Conservation (phyloP, 2,329 filamentous ascomycete genomes). For the Aspergillus unguis region DNA sequence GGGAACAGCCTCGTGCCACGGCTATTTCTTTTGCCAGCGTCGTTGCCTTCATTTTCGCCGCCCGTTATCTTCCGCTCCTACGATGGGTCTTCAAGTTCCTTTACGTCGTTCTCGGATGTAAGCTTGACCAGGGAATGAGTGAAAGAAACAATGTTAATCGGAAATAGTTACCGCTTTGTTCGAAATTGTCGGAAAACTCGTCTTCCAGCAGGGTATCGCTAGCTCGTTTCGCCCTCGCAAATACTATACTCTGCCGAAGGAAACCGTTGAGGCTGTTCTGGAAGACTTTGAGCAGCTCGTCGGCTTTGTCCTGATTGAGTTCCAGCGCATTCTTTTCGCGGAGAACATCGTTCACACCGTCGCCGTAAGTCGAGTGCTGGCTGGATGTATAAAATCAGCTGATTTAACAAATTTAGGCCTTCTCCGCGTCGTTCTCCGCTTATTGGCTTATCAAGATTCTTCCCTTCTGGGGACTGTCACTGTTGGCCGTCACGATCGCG, state of each 20-base stretch:
- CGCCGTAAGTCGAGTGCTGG: conserved; percentile 46
- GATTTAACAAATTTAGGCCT: conserved; percentile 47
- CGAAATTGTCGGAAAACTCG: conserved; percentile 55
- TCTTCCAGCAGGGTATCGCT: conserved; percentile 57
- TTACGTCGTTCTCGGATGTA: conserved; percentile 58
- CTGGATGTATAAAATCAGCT: not conserved
- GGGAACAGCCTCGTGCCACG: conserved; percentile 64
- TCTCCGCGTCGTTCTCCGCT: conserved; percentile 55
- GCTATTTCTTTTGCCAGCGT: conserved; percentile 57
- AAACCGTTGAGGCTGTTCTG: conserved; percentile 58
- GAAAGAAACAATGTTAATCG: conserved; percentile 21
- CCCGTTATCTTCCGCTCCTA: conserved; percentile 60
- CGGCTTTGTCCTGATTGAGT: conserved; percentile 67
- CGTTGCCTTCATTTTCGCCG: conserved; percentile 59
- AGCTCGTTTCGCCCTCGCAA: conserved; percentile 60
- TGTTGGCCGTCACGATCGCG: conserved; percentile 54
- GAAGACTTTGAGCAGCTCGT: conserved; percentile 63
- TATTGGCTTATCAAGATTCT: conserved; percentile 66
- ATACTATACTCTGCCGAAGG: conserved; percentile 65
- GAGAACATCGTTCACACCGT: conserved; percentile 62
- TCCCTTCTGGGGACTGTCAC: conserved; percentile 61
- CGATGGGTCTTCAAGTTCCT: conserved; percentile 60
- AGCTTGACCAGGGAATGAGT: conserved; percentile 23
- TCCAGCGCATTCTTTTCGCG: conserved; percentile 63
- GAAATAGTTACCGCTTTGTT: conserved; percentile 52